A percentile compares a stretch with the other conserved stretches of the same genome.
Evolutionary conservation across 1,284 basidiomycete species (phyloP).

Genomic region (Cutaneotrichosporon cyanovorans): DNA sequence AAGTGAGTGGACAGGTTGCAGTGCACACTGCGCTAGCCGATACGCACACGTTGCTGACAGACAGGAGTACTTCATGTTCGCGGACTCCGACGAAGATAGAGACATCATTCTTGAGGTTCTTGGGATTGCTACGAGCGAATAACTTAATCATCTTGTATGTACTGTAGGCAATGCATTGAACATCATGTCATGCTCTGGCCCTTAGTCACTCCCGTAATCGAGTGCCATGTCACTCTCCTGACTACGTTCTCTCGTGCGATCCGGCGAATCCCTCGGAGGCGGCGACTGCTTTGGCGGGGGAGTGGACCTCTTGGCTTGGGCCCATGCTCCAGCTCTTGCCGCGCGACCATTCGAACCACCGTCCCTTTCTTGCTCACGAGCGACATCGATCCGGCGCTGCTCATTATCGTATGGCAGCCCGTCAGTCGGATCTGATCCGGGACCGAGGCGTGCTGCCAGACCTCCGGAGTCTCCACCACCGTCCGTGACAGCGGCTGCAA

Average conservation of each 20-base stretch:
- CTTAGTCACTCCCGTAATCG: constrained; percentile 5
- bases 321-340: constrained; percentile 3
- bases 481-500: neutral
- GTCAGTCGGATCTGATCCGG: constrained; percentile 31
- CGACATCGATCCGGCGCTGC: constrained; percentile 2
- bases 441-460: constrained; percentile 39
- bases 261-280: neutral
- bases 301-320: neutral
- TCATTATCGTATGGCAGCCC: constrained; percentile 31
- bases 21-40: neutral
- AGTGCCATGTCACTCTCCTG: constrained; percentile 15
- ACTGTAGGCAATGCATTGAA: neutral
- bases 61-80: constrained; percentile 38
- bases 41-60: too few relatives aligned
- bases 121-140: constrained; percentile 4
- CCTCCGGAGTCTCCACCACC: neutral
- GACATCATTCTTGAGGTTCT: constrained; percentile 32
- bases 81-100: constrained; percentile 36
- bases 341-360: constrained; percentile 5
- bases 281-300: neutral
- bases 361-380: constrained; percentile 3
- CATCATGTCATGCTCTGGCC: neutral
- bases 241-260: neutral
- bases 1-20: constrained; percentile 26
- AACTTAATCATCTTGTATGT: neutral